phyloP scores from a whole-genome alignment of 441 rosid species.

The Erodium moschatum region DNA sequence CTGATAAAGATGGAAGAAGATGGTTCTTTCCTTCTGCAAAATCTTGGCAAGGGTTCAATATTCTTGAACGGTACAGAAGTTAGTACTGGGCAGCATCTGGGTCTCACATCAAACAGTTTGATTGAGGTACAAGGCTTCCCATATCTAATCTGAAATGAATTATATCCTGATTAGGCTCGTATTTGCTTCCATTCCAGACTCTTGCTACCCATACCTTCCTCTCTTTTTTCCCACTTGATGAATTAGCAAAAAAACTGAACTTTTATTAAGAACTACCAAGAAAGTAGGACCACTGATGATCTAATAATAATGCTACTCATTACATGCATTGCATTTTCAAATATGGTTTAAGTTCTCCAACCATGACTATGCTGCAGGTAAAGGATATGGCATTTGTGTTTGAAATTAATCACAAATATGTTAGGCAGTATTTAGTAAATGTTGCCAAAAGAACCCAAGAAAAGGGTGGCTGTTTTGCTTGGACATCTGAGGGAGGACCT shows the following conservation, averaged over 20 bases:
- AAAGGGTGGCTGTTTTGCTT: slow-evolving; percentile 30
- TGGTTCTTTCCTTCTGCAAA: slow-evolving; percentile 62
- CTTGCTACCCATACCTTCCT: background rate
- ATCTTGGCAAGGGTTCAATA: slow-evolving; percentile 56
- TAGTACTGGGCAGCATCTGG: slow-evolving; percentile 27
- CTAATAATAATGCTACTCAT: slow-evolving; percentile 9
- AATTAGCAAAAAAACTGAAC: background rate
- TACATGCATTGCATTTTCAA: slow-evolving; percentile 3
- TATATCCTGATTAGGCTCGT: background rate
- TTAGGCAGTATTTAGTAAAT: slow-evolving; percentile 32
- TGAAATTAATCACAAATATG: slow-evolving; percentile 44
- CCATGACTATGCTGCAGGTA: slow-evolving; percentile 38
- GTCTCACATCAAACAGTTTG: slow-evolving; percentile 46
- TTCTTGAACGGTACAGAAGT: slow-evolving; percentile 61
- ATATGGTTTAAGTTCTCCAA: background rate
- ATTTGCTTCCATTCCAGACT: slow-evolving; percentile 6
- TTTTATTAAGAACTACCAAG: background rate
- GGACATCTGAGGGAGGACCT: slow-evolving; percentile 28
- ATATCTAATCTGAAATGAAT: slow-evolving; percentile 4
- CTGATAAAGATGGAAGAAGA: slow-evolving; percentile 55
- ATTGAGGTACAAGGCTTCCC: slow-evolving; percentile 41
- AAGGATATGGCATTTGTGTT: slow-evolving; percentile 52
- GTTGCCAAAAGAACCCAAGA: slow-evolving; percentile 22
- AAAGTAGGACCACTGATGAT: background rate
- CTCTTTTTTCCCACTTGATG: background rate